A percentile compares a stretch with the other conserved stretches of the same genome.
phyloP scores from a whole-genome alignment of 371 early-diverging fungal species.

The Mycotypha africana region DNA sequence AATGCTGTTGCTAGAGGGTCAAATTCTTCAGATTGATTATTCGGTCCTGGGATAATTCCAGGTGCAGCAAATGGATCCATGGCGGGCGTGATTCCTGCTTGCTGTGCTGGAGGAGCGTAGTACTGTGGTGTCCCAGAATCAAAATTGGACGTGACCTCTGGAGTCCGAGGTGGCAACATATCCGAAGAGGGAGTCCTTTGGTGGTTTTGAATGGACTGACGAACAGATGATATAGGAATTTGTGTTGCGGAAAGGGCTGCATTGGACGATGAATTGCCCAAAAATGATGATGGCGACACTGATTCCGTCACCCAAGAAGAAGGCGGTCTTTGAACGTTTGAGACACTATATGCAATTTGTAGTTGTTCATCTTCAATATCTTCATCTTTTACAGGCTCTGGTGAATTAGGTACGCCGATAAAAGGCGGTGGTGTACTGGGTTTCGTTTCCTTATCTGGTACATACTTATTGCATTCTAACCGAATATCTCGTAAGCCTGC shows the following conservation, averaged over 20 bases:
- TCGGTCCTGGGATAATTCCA: background rate
- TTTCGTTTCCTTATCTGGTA: background rate
- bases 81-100: too few species aligned
- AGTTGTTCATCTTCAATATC: background rate
- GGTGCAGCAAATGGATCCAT: too few species aligned
- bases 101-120: too few species aligned
- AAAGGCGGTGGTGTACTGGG: background rate
- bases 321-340: too few species aligned
- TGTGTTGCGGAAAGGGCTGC: too few species aligned
- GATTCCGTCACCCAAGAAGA: too few species aligned
- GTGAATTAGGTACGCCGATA: background rate
- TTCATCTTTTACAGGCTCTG: too few species aligned
- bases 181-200: too few species aligned
- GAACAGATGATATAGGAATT: background rate
- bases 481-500: conserved; percentile 28
- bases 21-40: background rate
- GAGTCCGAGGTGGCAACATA: too few species aligned
- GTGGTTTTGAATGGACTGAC: background rate
- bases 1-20: background rate
- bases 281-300: too few species aligned
- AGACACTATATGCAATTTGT: background rate
- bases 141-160: too few species aligned
- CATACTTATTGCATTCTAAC: background rate
- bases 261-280: background rate
- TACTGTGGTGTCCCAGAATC: too few species aligned